Evolutionary conservation across 2,329 filamentous ascomycete genomes (phyloP), one percentile per base, ranked within the genome.

Genomic region (Myotisia sp.): DNA sequence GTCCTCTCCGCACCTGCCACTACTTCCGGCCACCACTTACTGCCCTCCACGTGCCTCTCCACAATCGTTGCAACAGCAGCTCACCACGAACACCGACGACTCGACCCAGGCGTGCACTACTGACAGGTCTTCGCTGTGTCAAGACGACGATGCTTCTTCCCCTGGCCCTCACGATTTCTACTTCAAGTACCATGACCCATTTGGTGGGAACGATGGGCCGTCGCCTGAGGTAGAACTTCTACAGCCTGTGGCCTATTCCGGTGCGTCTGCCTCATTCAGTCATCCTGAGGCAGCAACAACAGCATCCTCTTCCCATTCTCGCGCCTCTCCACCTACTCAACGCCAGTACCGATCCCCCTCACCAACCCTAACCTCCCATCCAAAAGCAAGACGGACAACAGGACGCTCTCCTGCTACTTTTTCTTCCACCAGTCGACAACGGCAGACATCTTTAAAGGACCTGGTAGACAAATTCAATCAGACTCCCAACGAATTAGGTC

Each of bases 401-500:
- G 22, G 18, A 8, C 18, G 21, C 29, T 19, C 56, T 3, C 43
- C 44, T 3, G 57, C 57, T 12, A 50, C 53, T 39, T 49, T 49
- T 26, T 17, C 18, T 13, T 7, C 29, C 4, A 20, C 14, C 6
- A 21, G 16, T 21, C 17, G 16, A 13, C 58, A 44, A 42, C 56
- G 60, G 44, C 68, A 78, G 44, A 66, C 74, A n/a, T 86, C 78
- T 40, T 79, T 90, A 45, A 83, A 78, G 58, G 81, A 90, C 50
- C 64, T 90, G 42, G 76, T 81, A 48, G 82, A 77, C 55, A 76
- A 71, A 36, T 90, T 87, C 58, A 80, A 87, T 54, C 73, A 76
- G 49, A 74, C 67, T 44, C 62, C 49, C 21, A 62, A 65, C 41
- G 55, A 61, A 40, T 46, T 59, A 31, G 58, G 55, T 16, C 63